These are phyloP conservation scores for Pestalotiopsis fici DNA, from an alignment of 2,329 filamentous ascomycete genomes.

Conservation along the genomic window DNA sequence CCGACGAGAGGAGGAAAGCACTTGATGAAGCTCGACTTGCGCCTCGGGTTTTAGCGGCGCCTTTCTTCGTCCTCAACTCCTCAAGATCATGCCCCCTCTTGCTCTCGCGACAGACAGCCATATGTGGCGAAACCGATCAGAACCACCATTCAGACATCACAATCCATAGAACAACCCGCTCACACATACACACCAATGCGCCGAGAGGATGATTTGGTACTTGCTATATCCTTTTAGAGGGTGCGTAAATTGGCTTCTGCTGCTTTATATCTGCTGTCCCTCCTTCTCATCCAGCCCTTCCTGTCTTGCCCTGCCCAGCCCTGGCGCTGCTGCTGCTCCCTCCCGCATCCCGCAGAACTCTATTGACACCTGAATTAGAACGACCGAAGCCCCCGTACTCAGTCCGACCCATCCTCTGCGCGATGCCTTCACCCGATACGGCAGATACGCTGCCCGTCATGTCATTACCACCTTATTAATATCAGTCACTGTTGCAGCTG, in stretches of 20 bases:
- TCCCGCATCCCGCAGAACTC: constrained; percentile 9
- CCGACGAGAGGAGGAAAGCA: background rate
- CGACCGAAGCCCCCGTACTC: constrained; percentile 71
- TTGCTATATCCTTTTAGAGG: constrained; percentile 76
- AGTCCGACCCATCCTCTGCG: constrained; percentile 66
- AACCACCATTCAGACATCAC: background rate
- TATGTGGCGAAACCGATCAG: constrained; percentile 3
- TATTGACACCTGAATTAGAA: constrained; percentile 46
- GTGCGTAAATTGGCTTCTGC: constrained; percentile 47
- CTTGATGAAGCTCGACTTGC: constrained; percentile 8
- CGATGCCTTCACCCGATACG: constrained; percentile 66
- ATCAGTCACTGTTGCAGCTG: constrained; percentile 70
- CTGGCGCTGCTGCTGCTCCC: background rate
- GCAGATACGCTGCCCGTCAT: constrained; percentile 69
- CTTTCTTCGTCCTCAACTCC: background rate
- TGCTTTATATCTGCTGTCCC: background rate
- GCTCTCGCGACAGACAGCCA: constrained; percentile 6
- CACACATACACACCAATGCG: constrained; percentile 11
- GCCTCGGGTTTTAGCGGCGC: constrained; percentile 1
- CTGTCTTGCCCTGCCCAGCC: background rate
- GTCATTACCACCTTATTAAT: constrained; percentile 73
- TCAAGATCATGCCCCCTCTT: constrained; percentile 10
- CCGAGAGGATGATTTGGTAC: constrained; percentile 69
- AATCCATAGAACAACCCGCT: background rate
- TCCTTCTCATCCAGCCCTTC: background rate